These are phyloP conservation scores for Fusarium sp. DNA, from an alignment of 2,329 filamentous ascomycete genomes.

Conservation along the genomic window DNA sequence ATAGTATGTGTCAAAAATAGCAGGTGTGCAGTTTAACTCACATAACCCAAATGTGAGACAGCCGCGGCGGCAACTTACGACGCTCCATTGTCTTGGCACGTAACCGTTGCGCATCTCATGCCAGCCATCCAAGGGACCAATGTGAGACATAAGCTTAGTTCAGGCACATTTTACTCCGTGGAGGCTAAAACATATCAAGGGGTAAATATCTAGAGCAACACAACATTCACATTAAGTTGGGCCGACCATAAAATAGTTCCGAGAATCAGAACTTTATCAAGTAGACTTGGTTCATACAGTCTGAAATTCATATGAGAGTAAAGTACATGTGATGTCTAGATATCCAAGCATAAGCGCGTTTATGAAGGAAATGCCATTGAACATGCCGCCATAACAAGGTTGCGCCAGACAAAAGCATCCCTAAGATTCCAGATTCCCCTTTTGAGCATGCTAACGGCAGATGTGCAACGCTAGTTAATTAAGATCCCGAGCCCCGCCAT, in stretches of 20 bases:
- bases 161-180: neutral
- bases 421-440: neutral
- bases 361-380: neutral
- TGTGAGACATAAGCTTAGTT: neutral
- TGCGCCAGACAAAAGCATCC: neutral
- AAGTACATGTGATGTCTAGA: neutral
- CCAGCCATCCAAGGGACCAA: neutral
- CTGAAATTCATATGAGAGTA: no score
- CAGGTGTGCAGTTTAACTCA: neutral
- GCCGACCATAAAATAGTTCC: neutral
- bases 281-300: no score
- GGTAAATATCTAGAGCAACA: neutral
- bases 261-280: neutral
- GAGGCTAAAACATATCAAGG: neutral
- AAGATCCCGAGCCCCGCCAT: conserved; percentile 9
- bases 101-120: neutral
- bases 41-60: neutral
- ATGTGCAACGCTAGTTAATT: conserved; percentile 12
- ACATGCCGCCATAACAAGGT: neutral
- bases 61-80: neutral
- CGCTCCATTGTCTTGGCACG: neutral
- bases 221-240: neutral
- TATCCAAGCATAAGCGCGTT: neutral
- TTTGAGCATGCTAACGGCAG: conserved; percentile 3
- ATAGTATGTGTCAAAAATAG: no score